Evolutionary conservation across 805 yeast genomes (phyloP).

Genomic region (Candida hungchunana): DNA sequence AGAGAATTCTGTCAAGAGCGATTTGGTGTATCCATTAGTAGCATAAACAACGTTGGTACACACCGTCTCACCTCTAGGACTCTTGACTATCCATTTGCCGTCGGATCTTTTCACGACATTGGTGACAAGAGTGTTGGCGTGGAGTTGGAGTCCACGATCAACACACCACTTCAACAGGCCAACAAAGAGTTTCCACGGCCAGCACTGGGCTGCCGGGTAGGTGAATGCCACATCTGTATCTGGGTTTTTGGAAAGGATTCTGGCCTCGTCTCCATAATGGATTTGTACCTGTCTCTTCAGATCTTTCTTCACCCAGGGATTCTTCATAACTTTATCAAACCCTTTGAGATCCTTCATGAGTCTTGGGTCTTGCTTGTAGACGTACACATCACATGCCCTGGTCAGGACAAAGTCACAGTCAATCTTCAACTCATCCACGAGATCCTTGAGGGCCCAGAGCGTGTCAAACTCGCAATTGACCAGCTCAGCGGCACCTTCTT

Average conservation of each 20-base stretch:
- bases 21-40: constrained; percentile 35
- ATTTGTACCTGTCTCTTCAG: constrained; percentile 32
- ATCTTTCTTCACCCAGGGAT: constrained; percentile 28
- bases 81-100: constrained; percentile 31
- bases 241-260: constrained; percentile 59
- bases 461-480: constrained; percentile 36
- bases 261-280: constrained; percentile 35
- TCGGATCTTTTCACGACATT: constrained; percentile 22
- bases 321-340: constrained; percentile 22
- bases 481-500: constrained; percentile 31
- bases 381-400: constrained; percentile 33
- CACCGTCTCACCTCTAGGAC: constrained; percentile 28
- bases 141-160: constrained; percentile 35
- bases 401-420: constrained; percentile 37
- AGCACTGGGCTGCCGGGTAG: constrained; percentile 40
- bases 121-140: constrained; percentile 38
- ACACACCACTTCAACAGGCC: constrained; percentile 31
- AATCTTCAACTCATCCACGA: constrained; percentile 31
- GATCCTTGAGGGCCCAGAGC: constrained; percentile 29
- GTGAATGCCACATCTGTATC: constrained; percentile 78
- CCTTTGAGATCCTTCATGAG: constrained; percentile 13
- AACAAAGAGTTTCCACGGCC: constrained; percentile 40
- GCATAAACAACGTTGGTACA: constrained; percentile 31
- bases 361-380: constrained; percentile 23
- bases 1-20: constrained; percentile 26